Evolutionary conservation across 768 basidiomycete species (phyloP).

Genomic region (Tricholoma sp.): DNA sequence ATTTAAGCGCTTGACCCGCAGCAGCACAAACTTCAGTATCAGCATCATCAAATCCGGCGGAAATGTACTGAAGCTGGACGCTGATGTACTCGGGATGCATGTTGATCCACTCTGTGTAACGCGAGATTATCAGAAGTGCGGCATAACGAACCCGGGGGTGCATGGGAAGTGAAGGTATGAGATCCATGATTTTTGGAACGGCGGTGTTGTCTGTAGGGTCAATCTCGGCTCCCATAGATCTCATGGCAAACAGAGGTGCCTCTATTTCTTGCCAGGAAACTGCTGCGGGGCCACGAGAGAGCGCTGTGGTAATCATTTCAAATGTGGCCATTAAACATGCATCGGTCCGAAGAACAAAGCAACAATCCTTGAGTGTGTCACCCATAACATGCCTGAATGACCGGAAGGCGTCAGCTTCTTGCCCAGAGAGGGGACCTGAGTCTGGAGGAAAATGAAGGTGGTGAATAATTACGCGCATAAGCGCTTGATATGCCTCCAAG

Average conservation of each 20-base stretch:
- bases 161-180: constrained; percentile 82
- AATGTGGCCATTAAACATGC: constrained; percentile 78
- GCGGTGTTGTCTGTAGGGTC: constrained; percentile 76
- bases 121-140: constrained; percentile 87
- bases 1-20: constrained; percentile 93
- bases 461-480: constrained; percentile 81
- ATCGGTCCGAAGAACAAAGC: constrained; percentile 85
- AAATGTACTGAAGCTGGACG: constrained; percentile 86
- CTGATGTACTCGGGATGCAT: constrained; percentile 83
- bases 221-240: constrained; percentile 96
- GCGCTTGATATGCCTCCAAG: constrained; percentile 73
- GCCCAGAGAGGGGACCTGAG: constrained; percentile 53
- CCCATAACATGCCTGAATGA: constrained; percentile 98
- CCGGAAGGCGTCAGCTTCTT: constrained; percentile 92
- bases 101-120: constrained; percentile 97
- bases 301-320: constrained; percentile 70
- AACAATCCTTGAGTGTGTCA: constrained; percentile 98
- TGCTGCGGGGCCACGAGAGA: constrained; percentile 52
- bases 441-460: constrained; percentile 93
- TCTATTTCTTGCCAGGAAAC: constrained; percentile 95
- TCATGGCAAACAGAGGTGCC: constrained; percentile 94
- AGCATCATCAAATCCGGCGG: constrained; percentile 80
- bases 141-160: constrained; percentile 95
- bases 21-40: constrained; percentile 87
- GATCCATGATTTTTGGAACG: constrained; percentile 95